Evolutionary conservation across 371 early-diverging fungal genomes (phyloP), one percentile per base, ranked within the genome.

Genomic region (Saksenaea vasiformis): DNA sequence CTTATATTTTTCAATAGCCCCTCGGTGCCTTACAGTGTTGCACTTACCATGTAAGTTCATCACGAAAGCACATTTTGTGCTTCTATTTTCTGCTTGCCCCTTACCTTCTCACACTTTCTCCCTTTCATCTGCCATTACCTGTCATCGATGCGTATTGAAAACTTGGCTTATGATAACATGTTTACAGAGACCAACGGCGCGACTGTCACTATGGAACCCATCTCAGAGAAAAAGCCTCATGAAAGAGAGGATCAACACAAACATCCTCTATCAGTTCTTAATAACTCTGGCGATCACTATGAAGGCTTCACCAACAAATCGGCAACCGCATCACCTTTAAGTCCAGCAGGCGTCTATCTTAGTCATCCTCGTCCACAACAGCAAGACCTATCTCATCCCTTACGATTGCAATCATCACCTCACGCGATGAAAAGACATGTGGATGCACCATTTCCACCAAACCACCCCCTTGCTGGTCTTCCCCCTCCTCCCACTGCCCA

Each of bases 381-480:
- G 24, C 65, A 65, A 22, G 54, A 53, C 19, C 58, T 31, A 15
- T 34, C 26, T 36, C 39, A 47, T 22, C 28, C 62, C 24, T 34
- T 64, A 13, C 64, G 58, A 8, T 44, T 64, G 35, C 58, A 57
- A 37, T 64, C 64, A 27, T 47, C 56, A 14, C 65, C 61, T 8
- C 65, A 65, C 55, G 58, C 67, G 36, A 39, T 66, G 39, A 66
- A 66, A 26, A 43, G 62, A 44, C 58, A 47, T 47, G 51, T 24
- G 22, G 38, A 62, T 55, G 26, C 53, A 17, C 38, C 58, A 17
- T 62, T 67, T 31, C 68, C 68, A 44, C 68, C 68, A 14, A 67
- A 67, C 36, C 68, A 67, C 35, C 68, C 68, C 8, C 63, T 67
- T 24, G 67, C 67, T 22, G 58, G 55, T 38, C 54, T 62, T 41